phyloP scores from a whole-genome alignment of 2,329 filamentous ascomycete species.

The Verticillium nonalfalfae region DNA sequence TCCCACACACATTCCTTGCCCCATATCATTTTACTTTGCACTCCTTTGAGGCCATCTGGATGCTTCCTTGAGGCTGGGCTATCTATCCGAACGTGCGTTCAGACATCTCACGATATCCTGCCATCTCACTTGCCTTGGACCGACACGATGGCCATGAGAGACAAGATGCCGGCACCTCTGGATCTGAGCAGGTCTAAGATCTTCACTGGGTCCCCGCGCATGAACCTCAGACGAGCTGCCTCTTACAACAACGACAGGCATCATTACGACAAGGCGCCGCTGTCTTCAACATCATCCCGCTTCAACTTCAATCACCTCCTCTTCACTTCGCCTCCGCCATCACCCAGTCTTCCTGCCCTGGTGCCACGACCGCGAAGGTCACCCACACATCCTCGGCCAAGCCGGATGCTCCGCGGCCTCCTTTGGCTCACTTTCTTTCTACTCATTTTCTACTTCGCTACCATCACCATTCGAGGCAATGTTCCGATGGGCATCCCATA shows the following conservation, averaged over 20 bases:
- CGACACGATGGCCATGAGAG: slow-evolving; percentile 9
- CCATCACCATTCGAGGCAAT: slow-evolving; percentile 22
- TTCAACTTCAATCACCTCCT: slow-evolving; percentile 63
- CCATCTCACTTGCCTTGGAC: not conserved
- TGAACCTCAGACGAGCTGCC: slow-evolving; percentile 53
- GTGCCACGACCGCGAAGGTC: slow-evolving; percentile 60
- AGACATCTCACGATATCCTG: not conserved
- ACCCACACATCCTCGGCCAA: slow-evolving; percentile 47
- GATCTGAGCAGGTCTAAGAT: slow-evolving; percentile 40
- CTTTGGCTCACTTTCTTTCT: slow-evolving; percentile 46
- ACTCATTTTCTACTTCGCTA: slow-evolving; percentile 43
- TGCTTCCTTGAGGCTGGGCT: not conserved
- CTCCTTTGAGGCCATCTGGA: not conserved
- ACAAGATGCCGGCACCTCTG: slow-evolving; percentile 38
- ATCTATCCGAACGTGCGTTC: not conserved
- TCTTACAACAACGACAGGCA: slow-evolving; percentile 38
- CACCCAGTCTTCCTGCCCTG: slow-evolving; percentile 63
- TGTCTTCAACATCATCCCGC: slow-evolving; percentile 55
- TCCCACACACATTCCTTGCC: not conserved
- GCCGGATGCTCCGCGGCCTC: slow-evolving; percentile 49
- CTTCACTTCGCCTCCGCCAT: slow-evolving; percentile 61
- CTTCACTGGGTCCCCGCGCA: slow-evolving; percentile 45
- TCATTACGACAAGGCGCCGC: slow-evolving; percentile 42
- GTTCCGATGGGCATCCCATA: slow-evolving; percentile 26
- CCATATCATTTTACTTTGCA: not conserved